These are phyloP conservation scores for Rhizopogon rudus DNA, from an alignment of 768 basidiomycete species.

Conservation along the genomic window DNA sequence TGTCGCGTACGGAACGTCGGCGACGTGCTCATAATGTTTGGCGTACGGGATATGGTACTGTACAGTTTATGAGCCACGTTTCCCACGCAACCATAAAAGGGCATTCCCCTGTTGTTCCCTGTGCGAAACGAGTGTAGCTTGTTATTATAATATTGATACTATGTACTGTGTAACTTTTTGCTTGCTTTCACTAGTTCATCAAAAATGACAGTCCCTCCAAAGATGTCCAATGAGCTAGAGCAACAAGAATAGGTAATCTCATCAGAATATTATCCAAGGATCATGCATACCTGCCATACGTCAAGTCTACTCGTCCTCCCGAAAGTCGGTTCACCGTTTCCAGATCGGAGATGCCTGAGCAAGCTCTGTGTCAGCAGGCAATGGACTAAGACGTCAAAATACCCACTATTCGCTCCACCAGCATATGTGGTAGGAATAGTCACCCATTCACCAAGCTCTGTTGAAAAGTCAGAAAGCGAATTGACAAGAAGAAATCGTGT, in stretches of 20 bases:
- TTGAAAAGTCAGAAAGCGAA: conserved; percentile 8
- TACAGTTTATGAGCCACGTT: conserved; percentile 40
- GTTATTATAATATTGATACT: neutral
- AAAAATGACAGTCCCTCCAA: conserved; percentile 63
- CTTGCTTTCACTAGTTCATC: conserved; percentile 41
- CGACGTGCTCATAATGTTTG: conserved; percentile 19
- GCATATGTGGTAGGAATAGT: conserved; percentile 93
- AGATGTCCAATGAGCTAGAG: conserved; percentile 60
- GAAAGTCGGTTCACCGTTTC: conserved; percentile 77
- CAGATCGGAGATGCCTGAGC: conserved; percentile 73
- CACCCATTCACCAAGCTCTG: conserved; percentile 90
- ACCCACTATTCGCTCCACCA: conserved; percentile 84
- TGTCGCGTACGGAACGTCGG: conserved; percentile 24
- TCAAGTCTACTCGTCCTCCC: conserved; percentile 59
- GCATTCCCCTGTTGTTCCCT: conserved; percentile 1
- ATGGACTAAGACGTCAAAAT: neutral
- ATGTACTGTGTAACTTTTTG: conserved; percentile 4
- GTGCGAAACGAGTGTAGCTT: no score
- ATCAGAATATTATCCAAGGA: neutral
- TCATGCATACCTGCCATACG: conserved; percentile 31
- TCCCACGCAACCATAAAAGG: conserved; percentile 23
- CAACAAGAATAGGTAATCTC: neutral
- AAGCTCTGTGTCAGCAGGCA: conserved; percentile 3
- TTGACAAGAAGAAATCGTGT: neutral
- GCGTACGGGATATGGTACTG: conserved; percentile 30